Conservation (phyloP, 176 grass and related monocot species). For the Paspalum vaginatum region DNA sequence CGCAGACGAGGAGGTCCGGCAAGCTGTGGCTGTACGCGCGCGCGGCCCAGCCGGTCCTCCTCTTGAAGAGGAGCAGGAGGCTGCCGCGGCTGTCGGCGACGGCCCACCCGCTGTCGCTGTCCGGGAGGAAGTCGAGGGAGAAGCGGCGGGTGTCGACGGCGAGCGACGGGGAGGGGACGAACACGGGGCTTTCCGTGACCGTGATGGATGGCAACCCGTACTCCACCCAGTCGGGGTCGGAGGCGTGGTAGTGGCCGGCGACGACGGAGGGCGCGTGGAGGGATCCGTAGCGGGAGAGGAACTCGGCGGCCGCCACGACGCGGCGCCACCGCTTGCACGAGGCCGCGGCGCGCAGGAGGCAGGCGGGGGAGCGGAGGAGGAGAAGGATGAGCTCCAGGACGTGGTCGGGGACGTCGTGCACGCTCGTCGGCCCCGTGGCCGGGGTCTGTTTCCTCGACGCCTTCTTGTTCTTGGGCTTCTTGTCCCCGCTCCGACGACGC, state of each 20-base stretch:
- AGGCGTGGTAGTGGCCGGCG: slow-evolving; percentile 41
- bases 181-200: neutral
- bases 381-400: slow-evolving; percentile 24
- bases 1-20: slow-evolving; percentile 4
- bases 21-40: neutral
- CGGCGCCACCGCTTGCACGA: slow-evolving; percentile 26
- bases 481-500: too few species aligned
- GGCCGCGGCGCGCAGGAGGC: slow-evolving; percentile 34
- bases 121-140: slow-evolving; percentile 24
- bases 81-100: slow-evolving; percentile 6
- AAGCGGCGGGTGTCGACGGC: neutral
- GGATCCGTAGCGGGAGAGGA: slow-evolving; percentile 5
- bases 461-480: neutral
- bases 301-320: neutral
- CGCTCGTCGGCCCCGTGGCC: neutral
- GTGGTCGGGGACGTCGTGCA: slow-evolving; percentile 14
- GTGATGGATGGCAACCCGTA: neutral
- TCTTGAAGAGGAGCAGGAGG: slow-evolving; percentile 30
- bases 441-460: neutral
- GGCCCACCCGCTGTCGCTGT: slow-evolving; percentile 12
- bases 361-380: neutral
- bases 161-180: slow-evolving; percentile 14
- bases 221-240: neutral
- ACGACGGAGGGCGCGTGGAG: neutral
- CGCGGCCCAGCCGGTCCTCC: neutral